Evolutionary conservation across 2,329 filamentous ascomycete species (phyloP), one percentile per base, ranked within the genome.

Genomic region (Fusarium caatingaense): DNA sequence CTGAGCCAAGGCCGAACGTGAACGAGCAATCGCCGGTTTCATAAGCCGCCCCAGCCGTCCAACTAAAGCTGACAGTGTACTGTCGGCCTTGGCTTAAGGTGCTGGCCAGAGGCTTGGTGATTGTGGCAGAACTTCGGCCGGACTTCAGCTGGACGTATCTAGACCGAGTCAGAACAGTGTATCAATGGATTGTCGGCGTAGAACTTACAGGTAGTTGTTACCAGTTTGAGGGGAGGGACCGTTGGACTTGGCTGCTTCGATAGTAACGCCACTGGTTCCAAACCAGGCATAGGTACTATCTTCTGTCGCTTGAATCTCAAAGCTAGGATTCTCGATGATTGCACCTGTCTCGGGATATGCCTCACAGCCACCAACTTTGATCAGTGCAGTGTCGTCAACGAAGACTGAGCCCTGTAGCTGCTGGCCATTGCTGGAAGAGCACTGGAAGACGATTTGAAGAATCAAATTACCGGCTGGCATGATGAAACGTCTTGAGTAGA

Each of bases 211-310:
- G 48, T 8, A 63, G 0, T 63, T 63, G 27, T 56, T 23, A 0
- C 48, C 60, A 0, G 32, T n/a, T 1, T 47, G 21, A 0, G 60
- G 42, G 0, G 47, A 47, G 1, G 34, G 41, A 1, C 47, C 34
- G 6, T 15, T 7, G 3, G n/a, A 2, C 27, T 27, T 48, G 28
- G 32, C 57, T 0, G 57, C 60, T 8, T 27, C 30, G 16, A 63
- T 63, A 0, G 0, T 3, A 16, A 63, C 34, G 1, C 60, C 48
- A 4, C 42, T 56, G 10, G 32, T 63, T 1, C 60, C 60, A 6
- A 63, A 63, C 60, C 60, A 63, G 13, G 60, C 60, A 63, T 63
- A 63, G 0, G 47, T 48, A 16, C 60, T 63, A n/a, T 63, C 58
- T 0, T 21, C 47, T 9, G 60, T 63, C 2, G 60, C 41, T 8